Evolutionary conservation across 2,329 filamentous ascomycete genomes (phyloP).

Genomic region (Exophiala sp.): DNA sequence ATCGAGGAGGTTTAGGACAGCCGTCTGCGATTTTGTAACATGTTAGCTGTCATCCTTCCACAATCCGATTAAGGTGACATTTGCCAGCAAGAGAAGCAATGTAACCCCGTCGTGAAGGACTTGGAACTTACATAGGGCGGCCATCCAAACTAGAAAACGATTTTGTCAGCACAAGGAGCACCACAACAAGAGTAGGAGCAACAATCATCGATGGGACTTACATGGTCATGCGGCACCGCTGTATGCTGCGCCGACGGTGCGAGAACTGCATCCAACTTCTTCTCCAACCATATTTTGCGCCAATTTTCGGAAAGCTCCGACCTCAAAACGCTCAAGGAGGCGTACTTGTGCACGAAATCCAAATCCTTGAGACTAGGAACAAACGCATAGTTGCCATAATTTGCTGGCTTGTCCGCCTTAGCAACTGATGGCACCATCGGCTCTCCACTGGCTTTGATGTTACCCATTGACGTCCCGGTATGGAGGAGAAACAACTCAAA

Average conservation of each 20-base stretch:
- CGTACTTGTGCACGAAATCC: slow-evolving; percentile 39
- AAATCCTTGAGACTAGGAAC: slow-evolving; percentile 33
- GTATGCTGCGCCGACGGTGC: slow-evolving; percentile 49
- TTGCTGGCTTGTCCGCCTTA: slow-evolving; percentile 2
- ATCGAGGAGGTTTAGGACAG: slow-evolving; percentile 52
- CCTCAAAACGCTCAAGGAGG: slow-evolving; percentile 41
- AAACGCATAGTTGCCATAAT: slow-evolving; percentile 19
- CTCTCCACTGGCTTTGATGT: slow-evolving; percentile 29
- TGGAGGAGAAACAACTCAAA: slow-evolving; percentile 29
- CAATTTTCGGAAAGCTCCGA: slow-evolving; percentile 38
- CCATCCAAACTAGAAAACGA: neutral
- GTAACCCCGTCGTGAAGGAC: too few species aligned
- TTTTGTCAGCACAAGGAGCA: neutral
- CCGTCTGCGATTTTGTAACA: slow-evolving; percentile 31
- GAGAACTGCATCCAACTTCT: slow-evolving; percentile 51
- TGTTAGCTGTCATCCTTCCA: too few species aligned
- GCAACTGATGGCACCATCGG: slow-evolving; percentile 27
- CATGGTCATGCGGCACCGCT: slow-evolving; percentile 51
- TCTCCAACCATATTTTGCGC: slow-evolving; percentile 40
- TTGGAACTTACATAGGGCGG: slow-evolving; percentile 32
- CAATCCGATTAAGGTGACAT: too few species aligned
- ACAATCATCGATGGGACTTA: neutral
- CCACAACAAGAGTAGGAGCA: too few species aligned
- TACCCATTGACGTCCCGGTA: slow-evolving; percentile 10
- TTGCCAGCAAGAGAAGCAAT: too few species aligned